These are phyloP conservation scores for Starmerella stigmatis DNA, from an alignment of 805 yeast species.

Conservation along the genomic window DNA sequence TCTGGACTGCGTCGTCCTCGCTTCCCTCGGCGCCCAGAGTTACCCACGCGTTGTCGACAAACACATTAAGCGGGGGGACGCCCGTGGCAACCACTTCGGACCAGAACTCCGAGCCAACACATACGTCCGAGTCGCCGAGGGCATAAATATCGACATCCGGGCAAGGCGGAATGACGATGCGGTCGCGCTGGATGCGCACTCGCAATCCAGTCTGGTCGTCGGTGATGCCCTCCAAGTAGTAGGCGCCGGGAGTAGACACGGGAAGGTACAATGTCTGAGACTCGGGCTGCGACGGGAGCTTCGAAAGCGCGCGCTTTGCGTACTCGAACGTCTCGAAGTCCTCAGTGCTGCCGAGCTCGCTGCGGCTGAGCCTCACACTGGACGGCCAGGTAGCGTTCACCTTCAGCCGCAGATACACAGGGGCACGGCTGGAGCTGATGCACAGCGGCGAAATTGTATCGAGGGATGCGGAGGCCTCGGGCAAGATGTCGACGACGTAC, in stretches of 20 bases:
- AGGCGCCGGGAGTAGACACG: conserved; percentile 60
- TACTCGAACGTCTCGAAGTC: conserved; percentile 35
- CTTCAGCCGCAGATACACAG: conserved; percentile 54
- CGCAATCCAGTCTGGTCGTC: conserved; percentile 53
- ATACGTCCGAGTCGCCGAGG: conserved; percentile 32
- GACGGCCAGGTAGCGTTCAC: conserved; percentile 70
- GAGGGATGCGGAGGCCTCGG: conserved; percentile 78
- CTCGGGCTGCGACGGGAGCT: conserved; percentile 18
- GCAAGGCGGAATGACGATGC: conserved; percentile 60
- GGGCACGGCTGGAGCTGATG: conserved; percentile 26
- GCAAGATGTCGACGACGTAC: conserved; percentile 74
- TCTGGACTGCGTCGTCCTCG: conserved; percentile 7
- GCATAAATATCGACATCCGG: conserved; percentile 54
- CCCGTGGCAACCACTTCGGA: conserved; percentile 53
- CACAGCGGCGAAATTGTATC: conserved; percentile 56
- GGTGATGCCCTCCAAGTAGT: conserved; percentile 53
- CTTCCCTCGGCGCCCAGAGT: conserved; percentile 10
- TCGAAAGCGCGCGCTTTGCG: conserved; percentile 46
- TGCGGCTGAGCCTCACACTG: conserved; percentile 44
- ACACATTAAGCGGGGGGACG: conserved; percentile 62
- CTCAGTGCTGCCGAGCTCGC: conserved; percentile 8
- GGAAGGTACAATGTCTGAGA: conserved; percentile 44
- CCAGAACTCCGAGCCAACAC: conserved; percentile 51
- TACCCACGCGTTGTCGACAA: conserved; percentile 20
- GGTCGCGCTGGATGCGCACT: conserved; percentile 34